Evolutionary conservation across 305 asterid species (phyloP).

Genomic region (Fraxinus sp.): DNA sequence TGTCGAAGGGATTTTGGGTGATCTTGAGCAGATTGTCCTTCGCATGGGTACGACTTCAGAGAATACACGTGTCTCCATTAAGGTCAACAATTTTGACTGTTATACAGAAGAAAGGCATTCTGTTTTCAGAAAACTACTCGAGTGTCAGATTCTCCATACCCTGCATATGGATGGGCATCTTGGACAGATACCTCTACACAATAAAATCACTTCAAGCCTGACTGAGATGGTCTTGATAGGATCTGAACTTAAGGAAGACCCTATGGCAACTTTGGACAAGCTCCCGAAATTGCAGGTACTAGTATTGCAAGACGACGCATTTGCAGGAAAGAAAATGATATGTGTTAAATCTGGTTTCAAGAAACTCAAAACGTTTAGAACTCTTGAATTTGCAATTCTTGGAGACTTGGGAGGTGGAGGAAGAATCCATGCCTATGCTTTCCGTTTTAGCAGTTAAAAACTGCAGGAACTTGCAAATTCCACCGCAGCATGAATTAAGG

Average conservation of each 20-base stretch:
- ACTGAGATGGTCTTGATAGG: not conserved
- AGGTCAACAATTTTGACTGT: not conserved
- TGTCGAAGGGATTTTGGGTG: not conserved
- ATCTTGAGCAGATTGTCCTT: not conserved
- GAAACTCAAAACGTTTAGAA: not conserved
- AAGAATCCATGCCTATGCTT: not conserved
- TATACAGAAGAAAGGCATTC: not conserved
- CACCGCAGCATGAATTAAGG: not conserved
- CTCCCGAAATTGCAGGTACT: slow-evolving; percentile 13
- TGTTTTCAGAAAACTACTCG: not conserved
- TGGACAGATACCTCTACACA: not conserved
- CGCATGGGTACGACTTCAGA: not conserved
- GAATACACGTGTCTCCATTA: not conserved
- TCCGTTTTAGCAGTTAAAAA: not conserved
- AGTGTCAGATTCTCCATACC: not conserved
- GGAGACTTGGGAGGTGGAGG: not conserved
- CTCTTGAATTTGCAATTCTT: not conserved
- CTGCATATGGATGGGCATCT: not conserved
- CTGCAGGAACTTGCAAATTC: not conserved
- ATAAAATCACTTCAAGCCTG: not conserved
- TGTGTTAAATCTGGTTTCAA: not conserved
- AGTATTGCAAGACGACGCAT: not conserved
- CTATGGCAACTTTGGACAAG: slow-evolving; percentile 17
- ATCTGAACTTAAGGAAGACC: slow-evolving; percentile 8
- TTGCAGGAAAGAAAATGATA: not conserved